These are phyloP conservation scores for Ashbya aceris DNA, from an alignment of 1,139 yeast genomes.

Conservation along the genomic window DNA sequence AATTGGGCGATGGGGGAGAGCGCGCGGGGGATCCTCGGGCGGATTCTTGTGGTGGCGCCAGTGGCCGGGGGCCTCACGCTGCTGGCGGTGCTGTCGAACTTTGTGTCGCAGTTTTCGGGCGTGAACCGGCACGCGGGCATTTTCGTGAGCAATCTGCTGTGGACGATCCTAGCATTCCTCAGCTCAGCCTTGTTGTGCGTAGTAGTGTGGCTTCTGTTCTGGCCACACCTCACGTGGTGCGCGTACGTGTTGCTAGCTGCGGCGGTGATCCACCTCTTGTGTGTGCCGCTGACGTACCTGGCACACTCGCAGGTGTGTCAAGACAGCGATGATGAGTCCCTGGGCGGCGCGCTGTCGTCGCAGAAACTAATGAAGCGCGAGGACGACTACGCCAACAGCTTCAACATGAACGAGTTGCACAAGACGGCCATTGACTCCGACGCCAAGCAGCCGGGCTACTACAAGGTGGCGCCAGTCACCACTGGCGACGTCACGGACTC, in stretches of 20 bases:
- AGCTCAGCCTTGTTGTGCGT: slow-evolving; percentile 46
- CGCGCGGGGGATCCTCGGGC: slow-evolving; percentile 59
- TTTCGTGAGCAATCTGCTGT: slow-evolving; percentile 29
- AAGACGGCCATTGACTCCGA: slow-evolving; percentile 3
- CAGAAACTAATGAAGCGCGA: slow-evolving; percentile 5
- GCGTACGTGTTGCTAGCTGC: slow-evolving; percentile 63
- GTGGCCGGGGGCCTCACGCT: slow-evolving; percentile 63
- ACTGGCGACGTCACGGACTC: slow-evolving; percentile 8
- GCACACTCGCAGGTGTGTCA: slow-evolving; percentile 31
- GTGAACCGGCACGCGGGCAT: slow-evolving; percentile 31
- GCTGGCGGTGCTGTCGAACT: slow-evolving; percentile 38
- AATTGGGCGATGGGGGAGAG: slow-evolving; percentile 44
- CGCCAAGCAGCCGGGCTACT: slow-evolving; percentile 6
- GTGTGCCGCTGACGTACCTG: slow-evolving; percentile 34
- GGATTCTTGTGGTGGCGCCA: slow-evolving; percentile 68
- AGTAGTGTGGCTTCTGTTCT: slow-evolving; percentile 46
- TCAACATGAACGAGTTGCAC: slow-evolving; percentile 1
- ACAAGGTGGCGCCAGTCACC: slow-evolving; percentile 9
- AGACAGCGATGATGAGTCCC: slow-evolving; percentile 16
- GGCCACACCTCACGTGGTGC: slow-evolving; percentile 58
- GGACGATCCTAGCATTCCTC: slow-evolving; percentile 40
- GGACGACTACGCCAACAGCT: slow-evolving; percentile 4
- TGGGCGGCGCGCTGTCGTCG: slow-evolving; percentile 8
- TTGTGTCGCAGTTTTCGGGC: slow-evolving; percentile 23
- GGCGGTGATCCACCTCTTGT: slow-evolving; percentile 45